phyloP scores from a whole-genome alignment of 2,329 filamentous ascomycete species.

The Plectosphaerella cucumerina region DNA sequence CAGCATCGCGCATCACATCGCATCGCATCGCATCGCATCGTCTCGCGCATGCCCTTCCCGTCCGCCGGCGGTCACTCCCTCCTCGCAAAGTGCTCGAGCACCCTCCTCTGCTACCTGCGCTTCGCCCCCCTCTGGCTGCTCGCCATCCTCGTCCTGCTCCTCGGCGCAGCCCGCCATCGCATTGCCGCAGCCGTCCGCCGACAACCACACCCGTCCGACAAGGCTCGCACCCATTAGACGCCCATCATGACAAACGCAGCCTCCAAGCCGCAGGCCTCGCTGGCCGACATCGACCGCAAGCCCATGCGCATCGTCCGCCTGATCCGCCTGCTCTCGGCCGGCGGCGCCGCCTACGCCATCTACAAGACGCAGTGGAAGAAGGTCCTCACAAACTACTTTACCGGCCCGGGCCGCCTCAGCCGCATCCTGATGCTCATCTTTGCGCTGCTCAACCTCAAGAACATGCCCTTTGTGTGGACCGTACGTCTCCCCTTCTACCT shows the following conservation, averaged over 20 bases:
- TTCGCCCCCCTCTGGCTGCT: slow-evolving; percentile 37
- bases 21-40: not conserved
- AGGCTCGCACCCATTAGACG: not conserved
- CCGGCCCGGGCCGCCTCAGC: slow-evolving; percentile 49
- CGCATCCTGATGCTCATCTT: slow-evolving; percentile 52
- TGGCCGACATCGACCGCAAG: slow-evolving; percentile 11
- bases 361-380: slow-evolving; percentile 38
- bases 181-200: slow-evolving; percentile 9
- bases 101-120: slow-evolving; percentile 34
- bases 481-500: slow-evolving; percentile 39
- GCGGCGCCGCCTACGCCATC: slow-evolving; percentile 41
- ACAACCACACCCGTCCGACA: not conserved
- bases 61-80: slow-evolving; percentile 13
- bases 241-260: slow-evolving; percentile 5
- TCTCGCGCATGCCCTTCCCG: not conserved
- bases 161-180: slow-evolving; percentile 27
- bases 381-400: slow-evolving; percentile 40
- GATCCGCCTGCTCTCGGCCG: slow-evolving; percentile 33
- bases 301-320: slow-evolving; percentile 23
- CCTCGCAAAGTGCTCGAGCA: slow-evolving; percentile 37
- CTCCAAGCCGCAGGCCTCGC: slow-evolving; percentile 13
- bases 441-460: slow-evolving; percentile 66
- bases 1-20: too few relatives aligned
- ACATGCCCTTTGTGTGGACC: slow-evolving; percentile 71
- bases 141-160: slow-evolving; percentile 29